Base-by-base conservation (phyloP, 1,284 basidiomycete species). In the Heterobasidion irregulare region DNA sequence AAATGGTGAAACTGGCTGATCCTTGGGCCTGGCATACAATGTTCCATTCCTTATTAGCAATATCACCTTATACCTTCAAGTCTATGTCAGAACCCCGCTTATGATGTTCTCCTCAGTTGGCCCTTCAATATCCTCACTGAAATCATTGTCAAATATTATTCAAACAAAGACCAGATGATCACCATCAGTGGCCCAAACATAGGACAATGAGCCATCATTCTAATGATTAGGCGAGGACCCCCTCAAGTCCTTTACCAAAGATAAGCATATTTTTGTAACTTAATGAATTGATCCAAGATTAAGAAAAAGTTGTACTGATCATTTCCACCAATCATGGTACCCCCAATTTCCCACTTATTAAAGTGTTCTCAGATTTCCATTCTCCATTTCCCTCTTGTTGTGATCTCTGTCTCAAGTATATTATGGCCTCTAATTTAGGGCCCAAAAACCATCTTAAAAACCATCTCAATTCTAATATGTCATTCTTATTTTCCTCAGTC, bases 41-140 rank as follows among this genome's bases (percentile, higher is more conserved):
- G 44, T 53, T 1, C 19, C 53, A 7, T 48, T 53, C 45, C 6
- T 6, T 3, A 15, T 53, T 15, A n/a, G 44, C 13, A 46, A 62
- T 38, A 43, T 54, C 26, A 51, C 13, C 16, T 52, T 62, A 50
- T 62, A 59, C 55, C 66, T 58, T 47, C 68, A 45, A 54, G 65
- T 52, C 18, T 62, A 58, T 53, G 63, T 61, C 59, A 68, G 1
- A 54, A 56, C 0, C 60, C 67, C 0, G 64, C 72, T 0, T 72
- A 73, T 57, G 59, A 65, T 18, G 61, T 71, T 3, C 57, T 72
- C 7, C 47, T 48, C 8, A 13, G 47, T 8, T 6, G 16, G 6
- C 47, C 47, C 10, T 48, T 48, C 12, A 18, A 48, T 6, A 19
- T 48, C 18, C 16, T 48, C 1, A 48, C 16, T 1, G 12, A 19